These are phyloP conservation scores for Sporisorium iseilematis-ciliati DNA, from an alignment of 1,284 basidiomycete species.

Conservation along the genomic window DNA sequence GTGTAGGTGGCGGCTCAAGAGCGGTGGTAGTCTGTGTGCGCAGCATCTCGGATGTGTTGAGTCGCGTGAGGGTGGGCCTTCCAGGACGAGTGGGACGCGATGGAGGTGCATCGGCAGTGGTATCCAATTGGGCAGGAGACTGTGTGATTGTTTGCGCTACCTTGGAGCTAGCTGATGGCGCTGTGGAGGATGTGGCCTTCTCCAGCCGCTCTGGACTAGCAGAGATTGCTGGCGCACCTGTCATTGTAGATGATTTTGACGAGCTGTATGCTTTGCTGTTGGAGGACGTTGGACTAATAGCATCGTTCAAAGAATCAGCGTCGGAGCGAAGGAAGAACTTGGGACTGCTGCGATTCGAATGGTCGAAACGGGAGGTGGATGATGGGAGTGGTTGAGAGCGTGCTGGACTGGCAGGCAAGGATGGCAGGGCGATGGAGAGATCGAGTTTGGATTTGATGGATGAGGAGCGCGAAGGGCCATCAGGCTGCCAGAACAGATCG, in stretches of 20 bases:
- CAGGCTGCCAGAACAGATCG: slow-evolving; percentile 29
- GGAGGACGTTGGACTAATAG: not conserved
- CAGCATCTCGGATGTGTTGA: slow-evolving; percentile 57
- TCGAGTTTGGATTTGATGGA: slow-evolving; percentile 16
- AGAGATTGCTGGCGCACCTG: not conserved
- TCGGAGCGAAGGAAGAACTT: slow-evolving; percentile 19
- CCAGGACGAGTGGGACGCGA: slow-evolving; percentile 12
- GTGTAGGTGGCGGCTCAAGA: slow-evolving; percentile 7
- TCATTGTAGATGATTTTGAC: not conserved
- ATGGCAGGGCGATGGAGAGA: slow-evolving; percentile 14
- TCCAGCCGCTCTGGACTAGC: slow-evolving; percentile 10
- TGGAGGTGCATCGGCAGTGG: not conserved
- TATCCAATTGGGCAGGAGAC: slow-evolving; percentile 5
- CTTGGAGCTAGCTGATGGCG: not conserved
- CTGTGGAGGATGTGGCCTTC: not conserved
- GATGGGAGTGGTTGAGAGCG: slow-evolving; percentile 12
- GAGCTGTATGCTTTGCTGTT: not conserved
- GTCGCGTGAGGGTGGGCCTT: slow-evolving; percentile 42
- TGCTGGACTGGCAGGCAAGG: slow-evolving; percentile 8
- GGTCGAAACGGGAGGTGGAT: too few relatives aligned
- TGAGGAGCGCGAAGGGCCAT: slow-evolving; percentile 15
- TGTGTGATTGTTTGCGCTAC: slow-evolving; percentile 1
- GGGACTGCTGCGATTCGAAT: not conserved
- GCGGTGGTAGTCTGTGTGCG: slow-evolving; percentile 24
- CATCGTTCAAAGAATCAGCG: slow-evolving; percentile 16